These are phyloP conservation scores for Suillus plorans DNA, from an alignment of 768 basidiomycete species.

Conservation along the genomic window DNA sequence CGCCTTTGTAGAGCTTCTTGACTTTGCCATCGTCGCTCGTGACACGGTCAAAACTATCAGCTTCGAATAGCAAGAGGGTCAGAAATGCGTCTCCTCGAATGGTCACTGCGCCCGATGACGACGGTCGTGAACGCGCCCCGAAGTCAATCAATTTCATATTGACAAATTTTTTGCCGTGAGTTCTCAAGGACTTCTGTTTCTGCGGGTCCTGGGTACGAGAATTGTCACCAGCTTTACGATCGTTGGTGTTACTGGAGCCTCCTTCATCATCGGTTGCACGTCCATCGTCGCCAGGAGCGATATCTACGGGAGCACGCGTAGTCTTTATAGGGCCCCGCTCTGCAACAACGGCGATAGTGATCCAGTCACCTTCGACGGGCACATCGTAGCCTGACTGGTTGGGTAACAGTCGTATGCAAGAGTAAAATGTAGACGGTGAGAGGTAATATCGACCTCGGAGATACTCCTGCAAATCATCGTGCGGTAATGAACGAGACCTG, in stretches of 20 bases:
- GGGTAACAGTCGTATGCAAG: slow-evolving; percentile 71
- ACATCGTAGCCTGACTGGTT: slow-evolving; percentile 88
- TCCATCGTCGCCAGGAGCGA: slow-evolving; percentile 47
- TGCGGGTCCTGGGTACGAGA: slow-evolving; percentile 9
- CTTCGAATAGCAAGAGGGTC: slow-evolving; percentile 84
- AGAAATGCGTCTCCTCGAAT: slow-evolving; percentile 83
- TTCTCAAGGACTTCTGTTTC: slow-evolving; percentile 39
- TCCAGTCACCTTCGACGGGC: slow-evolving; percentile 90
- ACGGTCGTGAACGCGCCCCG: slow-evolving; percentile 58
- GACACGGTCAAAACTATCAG: slow-evolving; percentile 66
- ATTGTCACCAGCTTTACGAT: slow-evolving; percentile 13
- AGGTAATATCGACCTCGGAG: slow-evolving; percentile 83
- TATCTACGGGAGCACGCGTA: slow-evolving; percentile 61
- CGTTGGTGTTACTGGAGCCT: not conserved
- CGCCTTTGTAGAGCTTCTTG: slow-evolving; percentile 77
- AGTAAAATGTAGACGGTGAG: slow-evolving; percentile 87
- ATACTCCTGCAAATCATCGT: slow-evolving; percentile 79
- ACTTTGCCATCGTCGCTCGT: slow-evolving; percentile 49
- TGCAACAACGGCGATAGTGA: slow-evolving; percentile 94
- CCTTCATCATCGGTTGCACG: slow-evolving; percentile 33
- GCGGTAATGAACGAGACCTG: slow-evolving; percentile 71
- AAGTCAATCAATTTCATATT: slow-evolving; percentile 85
- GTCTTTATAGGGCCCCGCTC: slow-evolving; percentile 81
- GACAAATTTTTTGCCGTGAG: slow-evolving; percentile 76
- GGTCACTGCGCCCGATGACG: slow-evolving; percentile 52